Conservation (phyloP, 441 rosid species). For the Adansonia madagascariensis region DNA sequence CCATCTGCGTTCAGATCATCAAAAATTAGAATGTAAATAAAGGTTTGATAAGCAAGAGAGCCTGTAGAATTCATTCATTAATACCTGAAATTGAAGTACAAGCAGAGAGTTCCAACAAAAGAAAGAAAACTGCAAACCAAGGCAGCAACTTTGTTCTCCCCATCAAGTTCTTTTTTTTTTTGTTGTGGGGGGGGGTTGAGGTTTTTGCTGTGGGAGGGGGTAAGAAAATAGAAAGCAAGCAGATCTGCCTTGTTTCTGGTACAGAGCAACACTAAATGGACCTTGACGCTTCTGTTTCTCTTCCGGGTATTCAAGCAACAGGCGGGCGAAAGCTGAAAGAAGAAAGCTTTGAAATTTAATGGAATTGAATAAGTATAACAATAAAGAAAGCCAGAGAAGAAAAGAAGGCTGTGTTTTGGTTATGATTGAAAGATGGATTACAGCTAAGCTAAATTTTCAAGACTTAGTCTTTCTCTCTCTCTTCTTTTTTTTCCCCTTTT, state of each 20-base stretch:
- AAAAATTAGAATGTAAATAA: neutral
- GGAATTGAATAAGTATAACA: too few relatives aligned
- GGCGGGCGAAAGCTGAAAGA: too few relatives aligned
- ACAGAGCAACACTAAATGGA: neutral
- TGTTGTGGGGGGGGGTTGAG: neutral
- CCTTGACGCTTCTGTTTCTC: neutral
- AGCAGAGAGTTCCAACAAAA: slow-evolving; percentile 33
- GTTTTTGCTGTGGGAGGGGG: neutral
- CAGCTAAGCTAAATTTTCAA: neutral
- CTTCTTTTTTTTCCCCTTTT: too few relatives aligned
- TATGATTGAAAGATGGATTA: neutral
- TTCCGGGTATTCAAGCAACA: neutral
- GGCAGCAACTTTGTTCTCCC: neutral
- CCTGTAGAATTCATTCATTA: neutral
- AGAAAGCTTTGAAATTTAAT: too few relatives aligned
- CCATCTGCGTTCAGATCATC: slow-evolving; percentile 43
- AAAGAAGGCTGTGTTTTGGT: neutral
- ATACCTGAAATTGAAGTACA: slow-evolving; percentile 30
- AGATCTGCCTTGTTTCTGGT: neutral
- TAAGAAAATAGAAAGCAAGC: neutral
- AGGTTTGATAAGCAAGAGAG: neutral
- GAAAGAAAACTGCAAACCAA: slow-evolving; percentile 10
- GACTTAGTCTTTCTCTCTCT: too few relatives aligned
- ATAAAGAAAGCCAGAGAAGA: too few relatives aligned
- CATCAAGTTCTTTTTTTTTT: slow-evolving; percentile 14